Evolutionary conservation across 352 stramenopile genomes (phyloP), one percentile per base, ranked within the genome.

Genomic region (Phytophthora pinifolia): DNA sequence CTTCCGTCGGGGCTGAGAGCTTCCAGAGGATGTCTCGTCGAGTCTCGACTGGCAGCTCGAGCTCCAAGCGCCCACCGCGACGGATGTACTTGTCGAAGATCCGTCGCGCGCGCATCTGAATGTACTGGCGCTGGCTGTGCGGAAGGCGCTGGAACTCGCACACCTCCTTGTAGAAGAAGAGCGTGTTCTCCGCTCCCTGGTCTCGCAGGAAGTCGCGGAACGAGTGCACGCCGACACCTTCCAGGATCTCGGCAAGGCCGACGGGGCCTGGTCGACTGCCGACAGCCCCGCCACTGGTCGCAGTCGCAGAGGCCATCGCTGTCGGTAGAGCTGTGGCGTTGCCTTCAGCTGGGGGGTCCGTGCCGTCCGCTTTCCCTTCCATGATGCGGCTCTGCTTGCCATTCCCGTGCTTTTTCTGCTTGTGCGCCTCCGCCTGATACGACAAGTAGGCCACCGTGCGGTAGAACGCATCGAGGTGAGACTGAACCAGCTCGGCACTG

Each of bases 111-210:
- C 83, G 77, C 64, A 73, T 83, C 29, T 87, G 73, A 42, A 90
- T 90, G 55, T 90, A 90, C 46, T 86, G 73, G 20, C 68, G 71
- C 50, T 90, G 78, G 18, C 74, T 75, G 42, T 90, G 79, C 5
- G 76, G 76, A 1, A 90, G 54, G 9, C 81, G 48, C 53, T 90
- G 76, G 48, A 88, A 90, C 53, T 90, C 76, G 31, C 73, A 76
- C 12, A 88, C 78, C 27, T 90, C 79, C 42, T 86, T 84, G 64
- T 86, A 88, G 37, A 90, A 90, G 7, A 88, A 66, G 4, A 90
- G 37, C 25, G 65, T 78, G 47, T 80, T 77, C 30, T 88, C 79
- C 9, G 62, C 46, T 27, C 65, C 65, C 36, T 86, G 53, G 15
- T 86, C 62, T 36, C 71, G 72, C 6, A 90, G 45, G 41, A 83